phyloP scores from a whole-genome alignment of 805 yeast species.

The Monosporozyma yasuniensis region DNA sequence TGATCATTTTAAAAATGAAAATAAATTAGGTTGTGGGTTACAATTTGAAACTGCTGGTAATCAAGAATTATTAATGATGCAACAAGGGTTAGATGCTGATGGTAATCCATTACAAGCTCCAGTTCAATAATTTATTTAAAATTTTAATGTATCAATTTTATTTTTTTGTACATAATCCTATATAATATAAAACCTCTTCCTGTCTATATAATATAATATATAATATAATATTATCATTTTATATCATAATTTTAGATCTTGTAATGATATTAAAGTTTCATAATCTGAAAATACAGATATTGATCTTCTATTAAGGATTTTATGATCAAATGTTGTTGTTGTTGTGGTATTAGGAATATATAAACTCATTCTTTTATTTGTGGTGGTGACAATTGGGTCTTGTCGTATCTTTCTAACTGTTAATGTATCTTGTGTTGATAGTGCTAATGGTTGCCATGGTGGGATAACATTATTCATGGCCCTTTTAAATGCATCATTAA shows the following conservation, averaged over 20 bases:
- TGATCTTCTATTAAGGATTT: slow-evolving; percentile 6
- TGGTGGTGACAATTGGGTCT: not conserved
- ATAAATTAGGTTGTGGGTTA: slow-evolving; percentile 85
- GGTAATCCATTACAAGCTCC: slow-evolving; percentile 84
- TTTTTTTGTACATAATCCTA: not conserved
- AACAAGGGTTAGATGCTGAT: slow-evolving; percentile 77
- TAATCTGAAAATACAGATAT: slow-evolving; percentile 9
- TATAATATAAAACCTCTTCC: slow-evolving; percentile 1
- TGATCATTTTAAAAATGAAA: slow-evolving; percentile 72
- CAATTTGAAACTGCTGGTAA: slow-evolving; percentile 94
- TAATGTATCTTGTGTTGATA: no score
- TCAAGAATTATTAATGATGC: slow-evolving; percentile 86
- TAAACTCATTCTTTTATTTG: slow-evolving; percentile 5
- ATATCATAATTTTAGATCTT: slow-evolving; percentile 2
- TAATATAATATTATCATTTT: not conserved
- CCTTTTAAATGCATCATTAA: slow-evolving; percentile 15
- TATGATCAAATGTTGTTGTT: not conserved
- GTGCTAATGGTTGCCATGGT: not conserved
- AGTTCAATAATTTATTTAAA: not conserved
- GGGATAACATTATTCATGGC: slow-evolving; percentile 14
- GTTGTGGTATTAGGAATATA: slow-evolving; percentile 2
- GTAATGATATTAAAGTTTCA: slow-evolving; percentile 8
- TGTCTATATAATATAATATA: slow-evolving; percentile 1
- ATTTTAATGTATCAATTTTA: not conserved
- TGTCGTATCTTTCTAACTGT: not conserved